phyloP scores from a whole-genome alignment of 2,329 filamentous ascomycete genomes.

The Aureobasidium sp. region DNA sequence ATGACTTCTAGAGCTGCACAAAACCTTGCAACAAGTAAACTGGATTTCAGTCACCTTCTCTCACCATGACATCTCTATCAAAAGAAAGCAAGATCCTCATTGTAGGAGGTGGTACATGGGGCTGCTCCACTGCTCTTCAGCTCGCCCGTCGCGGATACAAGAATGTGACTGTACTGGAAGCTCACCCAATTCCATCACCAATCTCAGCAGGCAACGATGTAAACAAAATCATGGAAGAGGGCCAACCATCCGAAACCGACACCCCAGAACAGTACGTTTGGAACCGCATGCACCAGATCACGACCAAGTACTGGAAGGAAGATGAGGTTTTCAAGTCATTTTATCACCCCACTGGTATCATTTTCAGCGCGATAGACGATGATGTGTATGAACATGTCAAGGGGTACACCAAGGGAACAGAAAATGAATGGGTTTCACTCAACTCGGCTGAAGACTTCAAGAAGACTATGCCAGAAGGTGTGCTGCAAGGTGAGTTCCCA shows the following conservation, averaged over 20 bases:
- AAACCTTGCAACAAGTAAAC: not conserved
- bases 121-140: slow-evolving; percentile 47
- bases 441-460: slow-evolving; percentile 42
- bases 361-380: slow-evolving; percentile 39
- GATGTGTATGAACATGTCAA: slow-evolving; percentile 34
- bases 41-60: too few species aligned
- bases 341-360: slow-evolving; percentile 44
- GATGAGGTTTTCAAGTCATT: slow-evolving; percentile 39
- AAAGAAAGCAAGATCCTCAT: slow-evolving; percentile 33
- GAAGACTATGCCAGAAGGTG: slow-evolving; percentile 45
- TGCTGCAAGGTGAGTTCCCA: slow-evolving; percentile 44
- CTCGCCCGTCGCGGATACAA: slow-evolving; percentile 44
- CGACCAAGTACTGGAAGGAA: slow-evolving; percentile 37
- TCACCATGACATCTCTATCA: slow-evolving; percentile 4
- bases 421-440: slow-evolving; percentile 28
- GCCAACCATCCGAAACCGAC: slow-evolving; percentile 23
- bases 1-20: not conserved
- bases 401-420: slow-evolving; percentile 28
- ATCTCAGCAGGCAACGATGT: slow-evolving; percentile 47
- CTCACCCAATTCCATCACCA: slow-evolving; percentile 39
- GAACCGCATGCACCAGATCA: slow-evolving; percentile 29
- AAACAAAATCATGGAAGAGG: slow-evolving; percentile 44
- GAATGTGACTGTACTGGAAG: slow-evolving; percentile 44
- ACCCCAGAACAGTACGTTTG: slow-evolving; percentile 32
- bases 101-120: slow-evolving; percentile 47